phyloP scores from a whole-genome alignment of 2,329 filamentous ascomycete species.

The Macroventuria anomochaeta region DNA sequence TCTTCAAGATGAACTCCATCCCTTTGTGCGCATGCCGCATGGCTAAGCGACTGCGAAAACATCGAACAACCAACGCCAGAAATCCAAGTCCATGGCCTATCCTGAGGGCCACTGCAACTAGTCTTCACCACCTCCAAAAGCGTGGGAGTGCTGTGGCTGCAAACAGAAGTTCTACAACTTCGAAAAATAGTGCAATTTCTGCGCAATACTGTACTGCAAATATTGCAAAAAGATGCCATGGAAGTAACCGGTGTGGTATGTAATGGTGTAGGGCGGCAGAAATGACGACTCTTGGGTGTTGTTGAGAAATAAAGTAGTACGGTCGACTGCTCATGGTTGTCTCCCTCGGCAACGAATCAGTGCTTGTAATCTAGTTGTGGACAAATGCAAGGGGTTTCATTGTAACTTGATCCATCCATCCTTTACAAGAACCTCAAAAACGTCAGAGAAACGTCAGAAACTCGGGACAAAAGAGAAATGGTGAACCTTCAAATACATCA shows the following conservation, averaged over 20 bases:
- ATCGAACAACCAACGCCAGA: not conserved
- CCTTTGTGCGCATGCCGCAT: too few species aligned
- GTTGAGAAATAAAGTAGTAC: not conserved
- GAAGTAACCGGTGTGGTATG: not conserved
- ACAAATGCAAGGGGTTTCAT: not conserved
- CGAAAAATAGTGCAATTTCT: slow-evolving; percentile 14
- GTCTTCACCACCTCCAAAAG: slow-evolving; percentile 11
- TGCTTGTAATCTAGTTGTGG: not conserved
- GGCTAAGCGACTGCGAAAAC: not conserved
- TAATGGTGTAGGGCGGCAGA: not conserved
- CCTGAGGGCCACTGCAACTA: slow-evolving; percentile 9
- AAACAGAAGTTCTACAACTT: slow-evolving; percentile 15
- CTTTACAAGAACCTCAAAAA: not conserved
- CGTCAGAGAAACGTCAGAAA: not conserved
- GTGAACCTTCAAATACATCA: not conserved
- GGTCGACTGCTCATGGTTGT: not conserved
- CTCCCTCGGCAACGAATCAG: not conserved
- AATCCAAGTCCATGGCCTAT: not conserved
- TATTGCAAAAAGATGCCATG: slow-evolving; percentile 16
- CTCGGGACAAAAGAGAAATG: not conserved
- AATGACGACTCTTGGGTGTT: not conserved
- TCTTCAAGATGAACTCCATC: too few species aligned
- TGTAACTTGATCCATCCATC: not conserved
- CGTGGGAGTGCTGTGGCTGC: slow-evolving; percentile 16
- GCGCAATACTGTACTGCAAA: slow-evolving; percentile 13